Conservation (phyloP, 2,329 filamentous ascomycete genomes). For the Dothidotthia symphoricarpi region DNA sequence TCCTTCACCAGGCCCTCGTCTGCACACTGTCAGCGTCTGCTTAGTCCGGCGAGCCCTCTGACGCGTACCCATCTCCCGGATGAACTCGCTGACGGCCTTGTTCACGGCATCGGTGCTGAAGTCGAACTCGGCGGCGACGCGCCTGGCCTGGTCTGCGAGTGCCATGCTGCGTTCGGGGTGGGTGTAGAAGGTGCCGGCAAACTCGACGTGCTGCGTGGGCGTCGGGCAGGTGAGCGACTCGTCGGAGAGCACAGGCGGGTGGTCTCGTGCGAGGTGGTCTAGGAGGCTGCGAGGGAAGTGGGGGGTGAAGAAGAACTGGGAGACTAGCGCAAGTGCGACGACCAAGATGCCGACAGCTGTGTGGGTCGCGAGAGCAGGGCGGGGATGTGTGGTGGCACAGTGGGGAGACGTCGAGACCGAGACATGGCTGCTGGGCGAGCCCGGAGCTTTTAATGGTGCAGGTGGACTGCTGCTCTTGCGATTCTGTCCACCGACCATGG, state of each 20-base stretch:
- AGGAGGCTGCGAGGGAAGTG: constrained; percentile 35
- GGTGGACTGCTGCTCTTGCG: constrained; percentile 12
- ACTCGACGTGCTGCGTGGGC: constrained; percentile 25
- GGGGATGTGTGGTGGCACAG: constrained; percentile 9
- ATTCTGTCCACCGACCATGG: constrained; percentile 14
- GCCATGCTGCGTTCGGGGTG: constrained; percentile 47
- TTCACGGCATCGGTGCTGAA: constrained; percentile 76
- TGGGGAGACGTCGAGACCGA: too few species aligned
- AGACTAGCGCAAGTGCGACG: constrained; percentile 35
- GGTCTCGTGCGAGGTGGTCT: constrained; percentile 24
- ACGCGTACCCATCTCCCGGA: constrained; percentile 75
- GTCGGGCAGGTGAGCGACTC: constrained; percentile 31
- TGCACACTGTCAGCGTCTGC: constrained; percentile 40
- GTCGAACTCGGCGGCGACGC: constrained; percentile 81
- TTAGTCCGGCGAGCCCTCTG: too few species aligned
- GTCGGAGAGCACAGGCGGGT: constrained; percentile 25
- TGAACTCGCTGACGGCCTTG: constrained; percentile 78
- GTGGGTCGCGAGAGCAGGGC: constrained; percentile 22
- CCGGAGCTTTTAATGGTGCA: constrained; percentile 10
- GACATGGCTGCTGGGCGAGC: constrained; percentile 7
- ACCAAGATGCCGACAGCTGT: constrained; percentile 29
- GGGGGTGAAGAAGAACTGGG: constrained; percentile 40
- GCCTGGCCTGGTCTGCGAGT: constrained; percentile 69
- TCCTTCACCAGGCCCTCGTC: constrained; percentile 79
- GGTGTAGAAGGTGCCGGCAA: constrained; percentile 38